A percentile compares a stretch with the other conserved stretches of the same genome.
phyloP scores from a whole-genome alignment of 2,329 filamentous ascomycete genomes.

The Tetracladium maxilliforme region DNA sequence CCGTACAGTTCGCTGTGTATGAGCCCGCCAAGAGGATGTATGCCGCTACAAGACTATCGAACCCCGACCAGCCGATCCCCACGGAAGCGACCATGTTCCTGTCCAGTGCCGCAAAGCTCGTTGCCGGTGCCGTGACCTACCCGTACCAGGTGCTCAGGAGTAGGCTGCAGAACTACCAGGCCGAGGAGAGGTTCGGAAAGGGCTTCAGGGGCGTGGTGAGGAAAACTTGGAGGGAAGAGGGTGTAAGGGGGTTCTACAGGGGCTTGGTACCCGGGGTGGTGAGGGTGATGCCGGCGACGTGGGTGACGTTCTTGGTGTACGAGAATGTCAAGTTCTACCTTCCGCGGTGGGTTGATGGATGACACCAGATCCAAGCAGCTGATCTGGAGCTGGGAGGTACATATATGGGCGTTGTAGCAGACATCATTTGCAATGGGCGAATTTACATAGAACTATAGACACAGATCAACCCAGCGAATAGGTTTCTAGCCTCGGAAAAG shows the following conservation, averaged over 20 bases:
- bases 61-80: slow-evolving; percentile 2
- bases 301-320: slow-evolving; percentile 93
- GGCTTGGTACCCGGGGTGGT: slow-evolving; percentile 81
- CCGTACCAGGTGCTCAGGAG: slow-evolving; percentile 89
- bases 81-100: slow-evolving; percentile 53
- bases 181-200: slow-evolving; percentile 57
- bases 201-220: slow-evolving; percentile 54
- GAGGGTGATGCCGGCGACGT: slow-evolving; percentile 83
- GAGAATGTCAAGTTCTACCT: slow-evolving; percentile 78
- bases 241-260: slow-evolving; percentile 75
- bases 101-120: slow-evolving; percentile 69
- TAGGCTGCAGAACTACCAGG: slow-evolving; percentile 78
- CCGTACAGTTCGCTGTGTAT: slow-evolving; percentile 92
- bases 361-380: neutral
- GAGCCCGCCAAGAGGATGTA: slow-evolving; percentile 51
- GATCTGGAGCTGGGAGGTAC: too few species aligned
- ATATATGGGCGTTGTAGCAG: too few species aligned
- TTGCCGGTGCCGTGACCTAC: slow-evolving; percentile 83
- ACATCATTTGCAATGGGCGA: too few species aligned
- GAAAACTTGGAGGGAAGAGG: slow-evolving; percentile 69
- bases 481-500: too few species aligned
- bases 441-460: too few species aligned
- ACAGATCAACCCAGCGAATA: too few species aligned
- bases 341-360: slow-evolving; percentile 18
- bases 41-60: slow-evolving; percentile 25